Evolutionary conservation across 139 green algal genomes (phyloP).

Genomic region (Tetradesmus obliquus): DNA sequence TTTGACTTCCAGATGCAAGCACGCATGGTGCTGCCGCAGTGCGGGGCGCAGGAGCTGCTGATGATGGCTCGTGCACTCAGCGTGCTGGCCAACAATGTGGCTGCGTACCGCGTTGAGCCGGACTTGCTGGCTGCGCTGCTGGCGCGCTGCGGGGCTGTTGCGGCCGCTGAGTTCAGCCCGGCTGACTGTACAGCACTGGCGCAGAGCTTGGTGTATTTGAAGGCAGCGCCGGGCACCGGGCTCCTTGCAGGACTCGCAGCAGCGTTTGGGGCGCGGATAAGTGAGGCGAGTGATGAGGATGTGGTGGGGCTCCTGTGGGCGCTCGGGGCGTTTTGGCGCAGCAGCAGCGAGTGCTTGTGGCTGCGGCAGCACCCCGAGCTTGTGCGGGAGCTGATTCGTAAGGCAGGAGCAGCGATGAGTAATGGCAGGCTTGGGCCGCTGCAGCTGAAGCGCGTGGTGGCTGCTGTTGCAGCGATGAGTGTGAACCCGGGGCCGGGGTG

Average conservation of each 20-base stretch:
- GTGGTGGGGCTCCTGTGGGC: constrained; percentile 18
- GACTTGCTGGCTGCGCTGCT: constrained; percentile 27
- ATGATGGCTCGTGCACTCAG: not conserved
- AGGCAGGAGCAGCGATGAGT: not conserved
- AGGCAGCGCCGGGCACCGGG: constrained; percentile 7
- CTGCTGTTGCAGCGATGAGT: constrained; percentile 10
- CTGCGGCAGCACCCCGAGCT: constrained; percentile 18
- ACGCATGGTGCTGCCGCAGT: not conserved
- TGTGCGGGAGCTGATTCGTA: constrained; percentile 6
- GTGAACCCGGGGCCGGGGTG: constrained; percentile 1
- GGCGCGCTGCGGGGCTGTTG: not conserved
- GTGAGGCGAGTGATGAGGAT: not conserved
- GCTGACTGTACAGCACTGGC: not conserved
- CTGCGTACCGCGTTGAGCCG: not conserved
- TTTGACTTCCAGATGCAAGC: constrained; percentile 33
- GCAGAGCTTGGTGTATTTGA: constrained; percentile 28
- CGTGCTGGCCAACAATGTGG: constrained; percentile 5
- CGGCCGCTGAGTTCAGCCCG: not conserved
- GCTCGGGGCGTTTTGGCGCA: constrained; percentile 23
- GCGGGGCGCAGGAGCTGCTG: constrained; percentile 5
- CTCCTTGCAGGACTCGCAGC: not conserved
- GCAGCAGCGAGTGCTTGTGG: constrained; percentile 35
- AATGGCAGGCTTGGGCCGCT: not conserved
- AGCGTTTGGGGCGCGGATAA: not conserved
- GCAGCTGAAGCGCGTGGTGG: constrained; percentile 29